Percentiles rank a stretch among this genome's conserved stretches.
These are phyloP conservation scores for Leccinum incarnatum DNA, from an alignment of 768 basidiomycete species.

Conservation along the genomic window DNA sequence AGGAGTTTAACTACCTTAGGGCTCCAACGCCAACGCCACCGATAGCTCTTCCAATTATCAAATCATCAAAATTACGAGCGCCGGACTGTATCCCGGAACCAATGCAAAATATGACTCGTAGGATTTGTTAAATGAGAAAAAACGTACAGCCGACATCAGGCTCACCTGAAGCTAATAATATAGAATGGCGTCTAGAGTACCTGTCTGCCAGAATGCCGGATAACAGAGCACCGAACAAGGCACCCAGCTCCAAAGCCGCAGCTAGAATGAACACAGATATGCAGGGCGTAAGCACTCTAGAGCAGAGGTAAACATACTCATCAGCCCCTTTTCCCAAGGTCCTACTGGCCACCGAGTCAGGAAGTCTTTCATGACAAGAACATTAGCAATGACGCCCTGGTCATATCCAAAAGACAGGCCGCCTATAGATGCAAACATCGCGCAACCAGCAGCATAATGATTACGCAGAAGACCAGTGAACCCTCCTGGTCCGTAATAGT, in stretches of 20 bases:
- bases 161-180: conserved; percentile 67
- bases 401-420: conserved; percentile 82
- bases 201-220: conserved; percentile 69
- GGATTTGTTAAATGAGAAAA: not conserved
- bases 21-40: conserved; percentile 83
- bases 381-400: conserved; percentile 84
- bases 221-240: conserved; percentile 68
- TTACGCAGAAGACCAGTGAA: conserved; percentile 62
- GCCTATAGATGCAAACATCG: conserved; percentile 73
- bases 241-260: conserved; percentile 74
- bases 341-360: conserved; percentile 63
- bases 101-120: conserved; percentile 62
- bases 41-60: conserved; percentile 69
- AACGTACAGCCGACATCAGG: not conserved
- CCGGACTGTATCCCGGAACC: conserved; percentile 69
- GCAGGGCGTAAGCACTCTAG: not conserved
- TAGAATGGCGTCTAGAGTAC: conserved; percentile 64
- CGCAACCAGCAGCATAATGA: conserved; percentile 62
- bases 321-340: conserved; percentile 69
- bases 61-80: conserved; percentile 51
- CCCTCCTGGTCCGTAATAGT: conserved; percentile 72
- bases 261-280: conserved; percentile 40
- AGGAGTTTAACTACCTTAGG: conserved; percentile 44
- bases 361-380: conserved; percentile 81
- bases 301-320: conserved; percentile 52